Evolutionary conservation across 2,329 filamentous ascomycete genomes (phyloP).

Genomic region (Colletotrichum destructivum): DNA sequence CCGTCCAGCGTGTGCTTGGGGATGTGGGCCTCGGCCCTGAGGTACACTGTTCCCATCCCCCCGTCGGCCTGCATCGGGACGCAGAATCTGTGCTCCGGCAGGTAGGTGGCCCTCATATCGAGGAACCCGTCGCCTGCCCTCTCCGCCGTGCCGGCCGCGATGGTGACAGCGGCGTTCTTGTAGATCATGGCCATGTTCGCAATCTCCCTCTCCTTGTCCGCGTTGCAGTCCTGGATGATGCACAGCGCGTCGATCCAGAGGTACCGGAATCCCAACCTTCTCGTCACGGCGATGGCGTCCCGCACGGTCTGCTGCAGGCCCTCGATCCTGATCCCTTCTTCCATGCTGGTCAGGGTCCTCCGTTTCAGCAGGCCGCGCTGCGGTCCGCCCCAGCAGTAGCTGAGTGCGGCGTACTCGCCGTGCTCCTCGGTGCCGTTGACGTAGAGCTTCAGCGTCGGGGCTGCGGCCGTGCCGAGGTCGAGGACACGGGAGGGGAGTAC

Average conservation of each 20-base stretch:
- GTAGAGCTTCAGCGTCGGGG: slow-evolving; percentile 6
- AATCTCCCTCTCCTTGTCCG: slow-evolving; percentile 38
- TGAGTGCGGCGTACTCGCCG: slow-evolving; percentile 42
- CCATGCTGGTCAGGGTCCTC: not conserved
- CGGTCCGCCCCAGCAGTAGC: slow-evolving; percentile 44
- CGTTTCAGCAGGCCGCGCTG: not conserved
- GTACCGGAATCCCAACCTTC: slow-evolving; percentile 35
- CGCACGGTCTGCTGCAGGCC: slow-evolving; percentile 21
- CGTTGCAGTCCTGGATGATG: slow-evolving; percentile 41
- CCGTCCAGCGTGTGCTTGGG: slow-evolving; percentile 32
- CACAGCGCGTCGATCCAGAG: slow-evolving; percentile 45
- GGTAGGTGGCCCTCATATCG: not conserved
- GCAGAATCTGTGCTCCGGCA: not conserved
- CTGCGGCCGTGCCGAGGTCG: slow-evolving; percentile 13
- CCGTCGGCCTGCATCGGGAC: not conserved
- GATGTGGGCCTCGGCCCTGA: slow-evolving; percentile 4
- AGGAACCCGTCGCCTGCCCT: slow-evolving; percentile 22
- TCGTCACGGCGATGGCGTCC: slow-evolving; percentile 38
- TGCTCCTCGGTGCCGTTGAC: slow-evolving; percentile 13
- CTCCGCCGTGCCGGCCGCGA: slow-evolving; percentile 15
- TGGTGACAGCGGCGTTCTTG: slow-evolving; percentile 33
- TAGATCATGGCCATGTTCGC: slow-evolving; percentile 38
- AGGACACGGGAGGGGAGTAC: slow-evolving; percentile 29
- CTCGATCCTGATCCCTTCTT: not conserved
- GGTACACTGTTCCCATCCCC: slow-evolving; percentile 1